Evolutionary conservation across 148 eudicot species (phyloP), one percentile per base, ranked within the genome.

Genomic region (Polygonum maritimum): DNA sequence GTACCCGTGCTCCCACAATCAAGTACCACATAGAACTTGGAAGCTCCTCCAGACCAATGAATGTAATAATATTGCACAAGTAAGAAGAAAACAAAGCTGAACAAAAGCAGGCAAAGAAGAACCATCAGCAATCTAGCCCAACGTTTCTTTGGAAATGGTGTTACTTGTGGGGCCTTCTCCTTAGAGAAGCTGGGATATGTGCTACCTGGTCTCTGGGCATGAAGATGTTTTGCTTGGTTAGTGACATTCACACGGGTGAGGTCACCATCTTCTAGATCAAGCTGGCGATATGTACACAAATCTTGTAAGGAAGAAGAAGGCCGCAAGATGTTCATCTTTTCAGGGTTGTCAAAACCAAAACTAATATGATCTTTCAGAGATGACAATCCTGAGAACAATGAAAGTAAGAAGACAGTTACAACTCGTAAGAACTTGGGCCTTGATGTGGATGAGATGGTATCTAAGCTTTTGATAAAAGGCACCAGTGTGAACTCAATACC

Each of bases 1-100:
- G 99, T 91, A 22, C 99, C 99, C 9, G 99, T 96, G 83, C 99
- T 96, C 73, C 99, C 99, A 77, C 91, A 89, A 84, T 96, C 99
- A 74, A 96, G 92, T 39, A 96, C 93, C 52, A 96, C 94, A 81
- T 92, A 93, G 80, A 69, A 96, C 81, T 85, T 89, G 38, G 94
- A 80, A 58, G 86, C 78, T 70, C 91, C 94, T 73, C 78, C 85
- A 74, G 85, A 84, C 98, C 94, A 92, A 60, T 84, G 81, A 76
- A 83, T 78, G 82, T 85, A 86, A 18, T 85, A 74, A 77, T 81
- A 83, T 40, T 80, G 88, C 69, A 84, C 70, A 8, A 85, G 77
- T 60, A 82, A 60, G 78, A 67, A 84, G 39, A 77, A 44, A 81
- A 96, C 83, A 63, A 81, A 81, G 78, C 91, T 82, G 75, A 87